Percentiles rank a stretch among this genome's conserved stretches.
Evolutionary conservation across 495 filamentous ascomycete species (phyloP).

Genomic region (Penicillium steckii): DNA sequence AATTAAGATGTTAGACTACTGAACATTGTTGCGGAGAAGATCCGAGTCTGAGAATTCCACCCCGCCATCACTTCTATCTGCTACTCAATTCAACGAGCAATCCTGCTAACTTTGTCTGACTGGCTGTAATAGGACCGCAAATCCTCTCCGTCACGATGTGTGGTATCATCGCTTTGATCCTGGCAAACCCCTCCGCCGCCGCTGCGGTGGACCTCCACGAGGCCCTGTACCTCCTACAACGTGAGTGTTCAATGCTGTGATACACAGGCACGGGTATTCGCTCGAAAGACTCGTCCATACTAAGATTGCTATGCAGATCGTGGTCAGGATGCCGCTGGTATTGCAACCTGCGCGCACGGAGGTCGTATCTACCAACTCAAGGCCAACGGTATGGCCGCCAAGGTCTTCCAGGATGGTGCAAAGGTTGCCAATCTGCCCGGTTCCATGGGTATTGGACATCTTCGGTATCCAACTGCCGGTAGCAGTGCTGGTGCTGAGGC

Average conservation of each 20-base stretch:
- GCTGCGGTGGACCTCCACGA: constrained; percentile 85
- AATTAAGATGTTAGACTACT: constrained; percentile 54
- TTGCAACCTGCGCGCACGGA: constrained; percentile 70
- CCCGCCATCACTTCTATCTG: constrained; percentile 11
- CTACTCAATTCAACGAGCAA: not conserved
- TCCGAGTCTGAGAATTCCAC: constrained; percentile 36
- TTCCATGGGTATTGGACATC: constrained; percentile 85
- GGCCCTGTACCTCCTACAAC: constrained; percentile 83
- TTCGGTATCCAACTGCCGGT: constrained; percentile 89
- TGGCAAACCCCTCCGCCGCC: constrained; percentile 61
- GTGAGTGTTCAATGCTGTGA: constrained; percentile 28
- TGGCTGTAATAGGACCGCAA: not conserved
- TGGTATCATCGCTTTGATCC: constrained; percentile 80
- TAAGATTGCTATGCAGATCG: constrained; percentile 42
- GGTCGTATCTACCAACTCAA: constrained; percentile 89
- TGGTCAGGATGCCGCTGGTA: constrained; percentile 91
- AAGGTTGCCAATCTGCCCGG: constrained; percentile 78
- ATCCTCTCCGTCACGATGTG: constrained; percentile 59
- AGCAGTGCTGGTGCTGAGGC: constrained; percentile 65
- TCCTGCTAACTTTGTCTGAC: too few species aligned
- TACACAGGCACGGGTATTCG: not conserved
- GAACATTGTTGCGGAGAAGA: constrained; percentile 46
- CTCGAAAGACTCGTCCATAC: too few species aligned
- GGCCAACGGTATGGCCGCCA: constrained; percentile 87
- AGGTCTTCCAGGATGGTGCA: constrained; percentile 79